Evolutionary conservation across 768 basidiomycete species (phyloP).

Genomic region (Leccinum uliginosum): DNA sequence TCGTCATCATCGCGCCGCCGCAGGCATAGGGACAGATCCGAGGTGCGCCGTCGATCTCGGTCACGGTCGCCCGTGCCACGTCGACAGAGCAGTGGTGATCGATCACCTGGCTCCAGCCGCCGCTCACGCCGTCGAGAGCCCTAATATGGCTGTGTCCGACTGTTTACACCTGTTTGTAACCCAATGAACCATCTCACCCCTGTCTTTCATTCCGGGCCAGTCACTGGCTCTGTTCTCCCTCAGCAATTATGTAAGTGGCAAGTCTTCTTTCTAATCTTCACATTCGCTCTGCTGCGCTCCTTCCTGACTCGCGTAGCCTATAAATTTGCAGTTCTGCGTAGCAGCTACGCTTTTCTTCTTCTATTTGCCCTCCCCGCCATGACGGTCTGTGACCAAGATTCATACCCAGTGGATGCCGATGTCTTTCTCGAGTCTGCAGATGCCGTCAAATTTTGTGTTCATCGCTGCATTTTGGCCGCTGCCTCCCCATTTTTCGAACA

Average conservation of each 20-base stretch:
- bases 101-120: conserved; percentile 36
- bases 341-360: background rate
- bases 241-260: conserved; percentile 21
- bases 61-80: conserved; percentile 22
- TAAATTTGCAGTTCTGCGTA: conserved; percentile 12
- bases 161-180: conserved; percentile 26
- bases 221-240: background rate
- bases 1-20: conserved; percentile 30
- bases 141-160: conserved; percentile 1
- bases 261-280: background rate
- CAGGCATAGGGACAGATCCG: conserved; percentile 42
- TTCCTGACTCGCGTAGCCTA: conserved; percentile 13
- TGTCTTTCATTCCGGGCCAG: conserved; percentile 16
- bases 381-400: conserved; percentile 31
- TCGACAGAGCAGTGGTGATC: conserved; percentile 23
- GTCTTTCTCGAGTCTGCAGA: conserved; percentile 44
- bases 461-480: conserved; percentile 55
- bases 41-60: conserved; percentile 22
- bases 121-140: conserved; percentile 12
- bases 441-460: conserved; percentile 52
- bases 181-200: conserved; percentile 2
- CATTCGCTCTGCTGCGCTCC: background rate
- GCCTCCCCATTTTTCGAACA: conserved; percentile 67
- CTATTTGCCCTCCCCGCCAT: conserved; percentile 14
- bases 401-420: conserved; percentile 49